Evolutionary conservation across 768 basidiomycete species (phyloP).

Genomic region (Chalciporus pseudorubinellus): DNA sequence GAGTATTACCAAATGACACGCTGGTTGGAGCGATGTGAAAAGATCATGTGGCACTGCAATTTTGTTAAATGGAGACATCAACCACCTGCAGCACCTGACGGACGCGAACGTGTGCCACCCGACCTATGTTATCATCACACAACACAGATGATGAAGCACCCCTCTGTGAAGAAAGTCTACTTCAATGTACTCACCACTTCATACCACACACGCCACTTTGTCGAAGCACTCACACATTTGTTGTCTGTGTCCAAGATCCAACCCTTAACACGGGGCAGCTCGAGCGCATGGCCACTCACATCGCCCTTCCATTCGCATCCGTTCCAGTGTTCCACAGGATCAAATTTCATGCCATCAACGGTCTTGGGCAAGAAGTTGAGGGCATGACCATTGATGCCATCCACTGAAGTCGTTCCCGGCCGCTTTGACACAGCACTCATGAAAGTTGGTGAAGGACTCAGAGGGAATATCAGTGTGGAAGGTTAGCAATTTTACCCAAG

Average conservation of each 20-base stretch:
- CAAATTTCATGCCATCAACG: constrained; percentile 28
- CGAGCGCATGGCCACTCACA: not conserved
- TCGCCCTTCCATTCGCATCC: not conserved
- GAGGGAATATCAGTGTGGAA: too few species aligned
- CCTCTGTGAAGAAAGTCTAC: constrained; percentile 20
- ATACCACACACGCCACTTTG: constrained; percentile 15
- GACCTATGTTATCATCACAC: constrained; percentile 7
- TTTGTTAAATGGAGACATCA: constrained; percentile 25
- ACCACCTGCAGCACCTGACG: not conserved
- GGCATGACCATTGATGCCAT: constrained; percentile 26
- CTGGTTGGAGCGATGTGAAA: constrained; percentile 37
- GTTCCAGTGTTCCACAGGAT: constrained; percentile 34
- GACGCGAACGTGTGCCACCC: not conserved
- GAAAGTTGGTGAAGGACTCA: too few species aligned
- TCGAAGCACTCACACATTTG: not conserved
- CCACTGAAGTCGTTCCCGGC: constrained; percentile 11
- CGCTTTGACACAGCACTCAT: too few species aligned
- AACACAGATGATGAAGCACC: constrained; percentile 27
- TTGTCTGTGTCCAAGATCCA: not conserved
- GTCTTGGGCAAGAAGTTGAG: not conserved
- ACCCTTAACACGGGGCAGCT: not conserved
- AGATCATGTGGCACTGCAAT: constrained; percentile 23
- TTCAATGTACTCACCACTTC: constrained; percentile 12
- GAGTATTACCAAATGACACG: too few species aligned
- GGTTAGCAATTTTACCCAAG: too few species aligned